phyloP scores from a whole-genome alignment of 2,329 filamentous ascomycete genomes.

The Trichoderma lentiforme region DNA sequence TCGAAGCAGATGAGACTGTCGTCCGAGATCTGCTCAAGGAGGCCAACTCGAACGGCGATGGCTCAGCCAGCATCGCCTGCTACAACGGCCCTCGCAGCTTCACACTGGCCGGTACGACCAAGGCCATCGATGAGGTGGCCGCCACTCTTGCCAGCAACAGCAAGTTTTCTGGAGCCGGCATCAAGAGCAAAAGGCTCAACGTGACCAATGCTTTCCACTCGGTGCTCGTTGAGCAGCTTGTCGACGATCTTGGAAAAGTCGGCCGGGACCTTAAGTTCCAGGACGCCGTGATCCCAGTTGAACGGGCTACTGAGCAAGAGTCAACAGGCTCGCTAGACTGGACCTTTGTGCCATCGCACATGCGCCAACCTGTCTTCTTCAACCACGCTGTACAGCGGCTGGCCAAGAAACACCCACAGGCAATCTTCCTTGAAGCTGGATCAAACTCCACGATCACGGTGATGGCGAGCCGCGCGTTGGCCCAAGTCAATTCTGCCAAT shows the following conservation, averaged over 20 bases:
- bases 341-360: not conserved
- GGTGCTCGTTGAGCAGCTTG: not conserved
- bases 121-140: not conserved
- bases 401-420: not conserved
- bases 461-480: not conserved
- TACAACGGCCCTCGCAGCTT: not conserved
- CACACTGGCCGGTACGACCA: not conserved
- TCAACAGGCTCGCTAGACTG: not conserved
- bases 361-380: not conserved
- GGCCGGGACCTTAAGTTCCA: not conserved
- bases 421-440: not conserved
- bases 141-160: not conserved
- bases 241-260: not conserved
- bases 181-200: not conserved
- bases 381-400: not conserved
- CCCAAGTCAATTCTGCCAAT: not conserved
- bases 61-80: not conserved
- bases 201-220: not conserved
- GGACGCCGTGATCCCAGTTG: not conserved
- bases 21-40: not conserved
- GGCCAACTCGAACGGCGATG: not conserved
- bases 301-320: not conserved
- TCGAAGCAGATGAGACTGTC: not conserved
- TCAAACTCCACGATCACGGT: not conserved
- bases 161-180: not conserved